Percentiles rank a stretch among this genome's conserved stretches.
Evolutionary conservation across 306 rosid species (phyloP).

Genomic region (Crotalaria pallida): DNA sequence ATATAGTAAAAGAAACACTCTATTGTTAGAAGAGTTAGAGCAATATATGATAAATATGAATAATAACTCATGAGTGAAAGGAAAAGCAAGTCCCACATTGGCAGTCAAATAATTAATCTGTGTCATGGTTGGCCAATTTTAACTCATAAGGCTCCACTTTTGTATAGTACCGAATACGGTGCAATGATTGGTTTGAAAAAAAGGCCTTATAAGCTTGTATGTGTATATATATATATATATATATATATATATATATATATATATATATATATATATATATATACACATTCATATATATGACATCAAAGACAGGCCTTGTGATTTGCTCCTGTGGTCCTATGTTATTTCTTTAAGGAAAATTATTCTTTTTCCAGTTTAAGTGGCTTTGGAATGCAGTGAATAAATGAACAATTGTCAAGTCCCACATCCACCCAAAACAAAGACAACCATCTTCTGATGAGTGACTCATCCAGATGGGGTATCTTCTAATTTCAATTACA

Average conservation of each 20-base stretch:
- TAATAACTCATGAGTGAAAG: neutral
- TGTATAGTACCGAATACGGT: neutral
- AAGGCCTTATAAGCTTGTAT: conserved; percentile 8
- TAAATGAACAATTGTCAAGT: conserved; percentile 14
- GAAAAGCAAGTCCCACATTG: neutral
- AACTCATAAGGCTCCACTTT: neutral
- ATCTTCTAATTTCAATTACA: neutral
- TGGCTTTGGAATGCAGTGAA: conserved; percentile 10
- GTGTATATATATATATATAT: too few species aligned
- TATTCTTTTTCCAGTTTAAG: neutral
- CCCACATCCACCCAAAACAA: neutral
- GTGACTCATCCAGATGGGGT: neutral
- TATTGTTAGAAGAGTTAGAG: neutral
- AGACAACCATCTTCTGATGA: neutral
- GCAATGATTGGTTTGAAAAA: conserved; percentile 26
- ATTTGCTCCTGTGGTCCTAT: conserved; percentile 1
- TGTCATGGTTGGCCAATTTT: neutral
- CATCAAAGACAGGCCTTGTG: neutral
- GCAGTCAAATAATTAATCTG: neutral
- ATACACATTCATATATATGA: neutral
- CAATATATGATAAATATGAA: conserved; percentile 4
- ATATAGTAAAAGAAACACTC: neutral
- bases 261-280: neutral
- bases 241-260: neutral
- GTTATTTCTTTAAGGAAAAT: neutral